Base-by-base conservation (phyloP, 768 basidiomycete genomes). In the Lactarius hatsudake region DNA sequence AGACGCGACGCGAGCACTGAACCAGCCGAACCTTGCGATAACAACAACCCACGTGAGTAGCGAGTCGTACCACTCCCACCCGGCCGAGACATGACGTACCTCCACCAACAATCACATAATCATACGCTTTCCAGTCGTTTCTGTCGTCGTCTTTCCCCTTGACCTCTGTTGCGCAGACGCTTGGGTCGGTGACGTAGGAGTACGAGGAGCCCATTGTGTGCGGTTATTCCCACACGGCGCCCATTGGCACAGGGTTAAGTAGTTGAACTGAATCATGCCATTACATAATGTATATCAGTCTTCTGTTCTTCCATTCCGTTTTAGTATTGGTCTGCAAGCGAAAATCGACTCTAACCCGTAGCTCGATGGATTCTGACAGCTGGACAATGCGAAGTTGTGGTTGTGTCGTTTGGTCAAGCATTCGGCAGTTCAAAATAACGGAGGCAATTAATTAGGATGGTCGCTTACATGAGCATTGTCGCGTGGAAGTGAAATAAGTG, bases 1-100 rank as follows among this genome's bases (percentile, higher is more conserved):
- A 89, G 74, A 20, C 87, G 80, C 1, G 85, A 77, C 15, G 86
- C 87, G 13, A 88, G 78, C 15, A 83, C 86, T 69, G 85, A 87
- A 20, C 87, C 87, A 5, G 86, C 81, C 4, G 86, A 87, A 13
- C 87, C 87, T 84, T 63, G 18, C 66, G 71, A 30, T 36, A 18
- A 20, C 65, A 71, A 30, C 42, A 12, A 17, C 38, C 28, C 38
- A 57, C 12, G 32, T 61, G 56, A 60, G n/a, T 28, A 26, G 28
- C 15, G 18, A 26, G 51, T 15, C 55, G 43, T 40, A 23, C 62
- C 34, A 23, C 5, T 20, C 23, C 58, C 18, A 18, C n/a, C 23
- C 32, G 32, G 32, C 32, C 23, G 28, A n/a, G 36, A 26, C n/a
- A 9, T 20, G 40, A 57, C 77, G 28, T 40, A 78, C 78, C 78